Conservation (phyloP, 306 rosid genomes). For the Casuarina glauca region DNA sequence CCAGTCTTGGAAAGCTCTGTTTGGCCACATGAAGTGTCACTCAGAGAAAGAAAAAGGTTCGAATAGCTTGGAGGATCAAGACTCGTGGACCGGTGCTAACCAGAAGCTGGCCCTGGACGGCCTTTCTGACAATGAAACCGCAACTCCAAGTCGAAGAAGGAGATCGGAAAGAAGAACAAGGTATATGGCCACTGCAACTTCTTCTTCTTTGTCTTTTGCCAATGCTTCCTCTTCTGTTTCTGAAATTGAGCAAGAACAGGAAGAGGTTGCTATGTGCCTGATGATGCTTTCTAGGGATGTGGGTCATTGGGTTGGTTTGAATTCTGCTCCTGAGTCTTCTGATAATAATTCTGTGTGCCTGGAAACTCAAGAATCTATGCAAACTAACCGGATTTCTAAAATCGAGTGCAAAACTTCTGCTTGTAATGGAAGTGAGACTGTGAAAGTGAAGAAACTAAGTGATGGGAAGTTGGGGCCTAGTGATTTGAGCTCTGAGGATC, state of each 20-base stretch:
- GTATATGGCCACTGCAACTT: constrained; percentile 38
- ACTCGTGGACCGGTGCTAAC: constrained; percentile 53
- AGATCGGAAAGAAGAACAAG: constrained; percentile 71
- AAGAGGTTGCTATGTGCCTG: constrained; percentile 87
- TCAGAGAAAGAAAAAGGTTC: constrained; percentile 60
- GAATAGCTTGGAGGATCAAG: constrained; percentile 55
- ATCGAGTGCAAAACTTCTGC: constrained; percentile 24
- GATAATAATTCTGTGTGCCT: constrained; percentile 55
- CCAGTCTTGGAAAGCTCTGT: constrained; percentile 80
- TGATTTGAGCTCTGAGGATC: constrained; percentile 30
- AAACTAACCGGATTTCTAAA: constrained; percentile 33
- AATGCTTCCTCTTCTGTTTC: constrained; percentile 58
- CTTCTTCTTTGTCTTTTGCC: constrained; percentile 44
- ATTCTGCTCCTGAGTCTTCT: constrained; percentile 58
- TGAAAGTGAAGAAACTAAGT: constrained; percentile 33
- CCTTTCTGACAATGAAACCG: constrained; percentile 71
- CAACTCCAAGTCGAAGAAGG: constrained; percentile 50
- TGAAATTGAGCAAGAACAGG: constrained; percentile 78
- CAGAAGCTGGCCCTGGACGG: constrained; percentile 50
- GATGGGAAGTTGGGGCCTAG: constrained; percentile 30
- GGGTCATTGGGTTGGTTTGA: constrained; percentile 51
- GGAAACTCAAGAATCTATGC: constrained; percentile 44
- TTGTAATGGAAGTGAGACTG: neutral
- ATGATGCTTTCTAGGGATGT: constrained; percentile 81
- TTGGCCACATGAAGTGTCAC: constrained; percentile 92